Percentiles rank a stretch among this genome's conserved stretches.
Evolutionary conservation across 2,329 filamentous ascomycete genomes (phyloP).

Genomic region (Sporothrix brasiliensis): DNA sequence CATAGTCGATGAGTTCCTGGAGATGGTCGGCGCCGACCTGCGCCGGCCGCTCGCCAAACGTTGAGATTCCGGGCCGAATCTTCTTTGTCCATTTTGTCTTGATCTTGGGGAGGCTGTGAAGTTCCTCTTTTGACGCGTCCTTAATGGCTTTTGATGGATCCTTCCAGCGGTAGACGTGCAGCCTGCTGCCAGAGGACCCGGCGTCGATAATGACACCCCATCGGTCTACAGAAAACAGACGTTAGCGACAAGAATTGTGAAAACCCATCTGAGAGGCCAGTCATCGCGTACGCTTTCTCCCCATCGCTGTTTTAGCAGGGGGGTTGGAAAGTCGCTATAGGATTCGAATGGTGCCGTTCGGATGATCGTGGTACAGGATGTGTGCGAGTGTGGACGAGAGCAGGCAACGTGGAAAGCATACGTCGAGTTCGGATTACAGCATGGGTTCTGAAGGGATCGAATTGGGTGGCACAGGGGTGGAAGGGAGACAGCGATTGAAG

Average conservation of each 20-base stretch:
- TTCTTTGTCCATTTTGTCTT: slow-evolving; percentile 91
- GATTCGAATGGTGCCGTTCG: neutral
- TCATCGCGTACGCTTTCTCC: slow-evolving; percentile 32
- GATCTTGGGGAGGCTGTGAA: slow-evolving; percentile 74
- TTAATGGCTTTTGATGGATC: slow-evolving; percentile 69
- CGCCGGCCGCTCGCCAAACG: slow-evolving; percentile 76
- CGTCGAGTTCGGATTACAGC: neutral
- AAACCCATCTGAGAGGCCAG: too few relatives aligned
- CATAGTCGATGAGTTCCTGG: slow-evolving; percentile 76
- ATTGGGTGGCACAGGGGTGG: slow-evolving; percentile 8
- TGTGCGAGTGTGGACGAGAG: neutral
- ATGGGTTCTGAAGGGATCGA: neutral
- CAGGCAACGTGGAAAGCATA: neutral
- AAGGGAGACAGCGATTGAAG: neutral
- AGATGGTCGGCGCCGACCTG: slow-evolving; percentile 82
- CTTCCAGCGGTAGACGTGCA: slow-evolving; percentile 94
- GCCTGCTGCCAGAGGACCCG: slow-evolving; percentile 92
- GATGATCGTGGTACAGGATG: neutral
- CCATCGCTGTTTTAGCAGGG: slow-evolving; percentile 25
- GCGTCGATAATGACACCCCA: slow-evolving; percentile 97
- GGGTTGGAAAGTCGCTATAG: neutral
- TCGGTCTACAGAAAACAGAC: slow-evolving; percentile 50
- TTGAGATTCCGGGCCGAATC: slow-evolving; percentile 89
- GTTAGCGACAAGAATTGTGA: slow-evolving; percentile 7
- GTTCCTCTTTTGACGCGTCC: slow-evolving; percentile 59